Evolutionary conservation across 805 yeast species (phyloP), one percentile per base, ranked within the genome.

Genomic region (Lipomyces kockii): DNA sequence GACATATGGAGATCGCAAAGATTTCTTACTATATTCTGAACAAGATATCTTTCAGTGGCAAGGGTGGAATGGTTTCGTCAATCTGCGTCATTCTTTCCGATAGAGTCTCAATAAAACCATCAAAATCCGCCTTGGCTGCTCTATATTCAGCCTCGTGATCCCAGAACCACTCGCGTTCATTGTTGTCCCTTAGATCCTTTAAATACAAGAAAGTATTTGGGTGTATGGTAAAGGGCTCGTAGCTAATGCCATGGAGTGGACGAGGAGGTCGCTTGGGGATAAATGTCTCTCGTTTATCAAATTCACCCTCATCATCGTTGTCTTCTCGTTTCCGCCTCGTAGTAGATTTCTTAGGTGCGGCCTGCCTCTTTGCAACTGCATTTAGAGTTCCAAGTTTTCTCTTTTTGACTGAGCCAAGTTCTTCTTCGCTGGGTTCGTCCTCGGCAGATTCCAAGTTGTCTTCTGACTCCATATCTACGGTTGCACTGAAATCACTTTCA

Each of bases 131-230:
- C 64, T 68, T 69, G 14, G 74, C 72, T 9, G 53, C 58, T 11
- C 71, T 62, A 54, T 73, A 73, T 12, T 72, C 71, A 2, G 62
- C 59, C 49, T 73, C 74, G 52, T 73, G 66, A 49, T 63, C 67
- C 72, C 72, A 64, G 54, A 73, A 73, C 75, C 75, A 73, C 0
- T 69, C 73, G 29, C 75, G 68, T 22, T 71, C 72, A 43, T 73
- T 73, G 46, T 73, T 71, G 4, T 58, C 22, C 58, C 46, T 60
- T 20, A 71, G 61, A 12, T 69, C 73, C n/a, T 39, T 43, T 20
- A 71, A 17, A 61, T 58, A 71, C 25, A 35, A 17, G 5, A 71
- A 29, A 11, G 74, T 71, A 32, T 71, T 67, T 3, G 74, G 74
- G 56, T 71, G 74, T 8, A 71, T 37, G 35, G 39, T 37, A 11